Evolutionary conservation across 2,329 filamentous ascomycete species (phyloP).

Genomic region (Pseudogymnoascus sp.): DNA sequence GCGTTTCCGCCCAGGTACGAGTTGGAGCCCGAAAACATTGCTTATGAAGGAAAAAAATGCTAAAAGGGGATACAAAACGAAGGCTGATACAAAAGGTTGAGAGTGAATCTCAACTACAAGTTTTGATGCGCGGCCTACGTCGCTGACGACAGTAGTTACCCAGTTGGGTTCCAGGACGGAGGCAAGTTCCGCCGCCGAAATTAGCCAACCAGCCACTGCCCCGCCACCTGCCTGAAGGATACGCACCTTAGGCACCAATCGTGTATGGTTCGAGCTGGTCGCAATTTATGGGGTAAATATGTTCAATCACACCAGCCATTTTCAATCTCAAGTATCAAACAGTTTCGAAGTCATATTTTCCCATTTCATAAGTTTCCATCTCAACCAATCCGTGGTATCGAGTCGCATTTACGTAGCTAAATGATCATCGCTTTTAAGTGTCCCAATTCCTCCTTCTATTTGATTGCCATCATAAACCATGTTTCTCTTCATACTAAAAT

Average conservation of each 20-base stretch:
- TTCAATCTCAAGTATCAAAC: background rate
- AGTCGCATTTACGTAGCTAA: constrained; percentile 7
- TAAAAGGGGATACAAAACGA: constrained; percentile 13
- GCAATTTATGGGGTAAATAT: background rate
- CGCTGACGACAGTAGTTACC: constrained; percentile 10
- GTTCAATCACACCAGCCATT: background rate
- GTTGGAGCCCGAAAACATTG: constrained; percentile 88
- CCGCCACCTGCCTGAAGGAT: background rate
- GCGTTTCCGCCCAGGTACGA: constrained; percentile 75
- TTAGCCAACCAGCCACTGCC: constrained; percentile 5
- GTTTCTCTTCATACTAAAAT: background rate
- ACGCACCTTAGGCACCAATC: constrained; percentile 2
- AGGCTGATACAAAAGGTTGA: constrained; percentile 12
- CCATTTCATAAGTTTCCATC: background rate
- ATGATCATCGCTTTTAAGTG: background rate
- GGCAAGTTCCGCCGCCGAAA: constrained; percentile 8
- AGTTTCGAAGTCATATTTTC: background rate
- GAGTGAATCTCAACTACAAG: constrained; percentile 6
- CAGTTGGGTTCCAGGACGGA: constrained; percentile 6
- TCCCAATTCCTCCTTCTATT: constrained; percentile 1
- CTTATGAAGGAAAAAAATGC: constrained; percentile 18
- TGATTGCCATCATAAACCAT: constrained; percentile 7
- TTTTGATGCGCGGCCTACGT: constrained; percentile 5
- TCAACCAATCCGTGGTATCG: background rate
- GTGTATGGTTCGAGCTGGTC: background rate